A percentile compares a stretch with the other conserved stretches of the same genome.
Evolutionary conservation across 176 grass and related monocot species (phyloP).

Genomic region (Juncus effusus): DNA sequence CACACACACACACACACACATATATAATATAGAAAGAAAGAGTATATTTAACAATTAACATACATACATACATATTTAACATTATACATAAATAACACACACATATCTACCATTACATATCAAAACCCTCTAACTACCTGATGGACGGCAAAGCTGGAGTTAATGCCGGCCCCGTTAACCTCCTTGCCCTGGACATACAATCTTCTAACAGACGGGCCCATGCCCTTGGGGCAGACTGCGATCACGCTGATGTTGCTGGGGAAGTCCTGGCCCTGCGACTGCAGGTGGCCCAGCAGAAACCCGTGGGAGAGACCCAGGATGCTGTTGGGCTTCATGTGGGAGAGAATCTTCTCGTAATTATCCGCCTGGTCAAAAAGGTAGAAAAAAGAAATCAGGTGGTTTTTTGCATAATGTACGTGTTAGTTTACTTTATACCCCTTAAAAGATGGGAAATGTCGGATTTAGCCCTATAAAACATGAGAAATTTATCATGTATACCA

Average conservation of each 20-base stretch:
- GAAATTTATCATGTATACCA: no score
- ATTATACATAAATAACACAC: no score
- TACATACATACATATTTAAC: no score
- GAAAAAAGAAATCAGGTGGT: no score
- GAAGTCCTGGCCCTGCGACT: conserved; percentile 59
- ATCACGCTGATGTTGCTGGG: conserved; percentile 76
- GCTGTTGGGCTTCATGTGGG: conserved; percentile 85
- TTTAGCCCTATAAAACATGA: no score
- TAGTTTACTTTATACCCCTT: no score
- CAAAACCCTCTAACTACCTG: conserved; percentile 33
- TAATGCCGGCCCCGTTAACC: conserved; percentile 79
- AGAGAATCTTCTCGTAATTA: conserved; percentile 85
- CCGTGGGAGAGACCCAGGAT: conserved; percentile 75
- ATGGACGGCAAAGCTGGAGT: conserved; percentile 79
- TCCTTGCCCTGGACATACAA: conserved; percentile 87
- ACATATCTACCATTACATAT: no score
- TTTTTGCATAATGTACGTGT: no score
- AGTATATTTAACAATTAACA: no score
- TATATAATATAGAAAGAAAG: no score
- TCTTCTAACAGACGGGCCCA: conserved; percentile 72
- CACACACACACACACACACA: no score
- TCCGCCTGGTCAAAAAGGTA: conserved; percentile 43
- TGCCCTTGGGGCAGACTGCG: conserved; percentile 75
- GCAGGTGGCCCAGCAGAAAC: conserved; percentile 72
- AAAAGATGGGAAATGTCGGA: no score